Base-by-base conservation (phyloP, 2,329 filamentous ascomycete species). In the Truncatella angustata region DNA sequence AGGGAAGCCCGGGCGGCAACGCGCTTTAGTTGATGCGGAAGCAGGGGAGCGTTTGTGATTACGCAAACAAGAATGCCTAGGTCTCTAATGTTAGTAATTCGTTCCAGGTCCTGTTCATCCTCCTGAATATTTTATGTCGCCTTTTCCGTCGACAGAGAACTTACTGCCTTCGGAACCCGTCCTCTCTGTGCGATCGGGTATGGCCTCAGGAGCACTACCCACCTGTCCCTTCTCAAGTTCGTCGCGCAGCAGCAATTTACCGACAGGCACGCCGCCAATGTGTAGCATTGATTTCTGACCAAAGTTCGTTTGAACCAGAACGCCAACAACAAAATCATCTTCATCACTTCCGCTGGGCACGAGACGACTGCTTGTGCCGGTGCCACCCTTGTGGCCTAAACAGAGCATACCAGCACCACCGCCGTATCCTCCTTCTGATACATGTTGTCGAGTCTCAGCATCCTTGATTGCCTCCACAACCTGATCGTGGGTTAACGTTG, bases 11-110 rank as follows among this genome's bases (percentile, higher is more conserved):
- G 37, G n/a, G 26, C 30, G 18, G 49, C 49, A 20, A 51, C 20
- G 6, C 49, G 49, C 21, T 51, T 44, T 11, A 51, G 40, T 4
- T 51, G 49, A 39, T 51, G 49, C 2, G 49, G 49, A 5, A 51
- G 18, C 14, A 51, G 20, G 45, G 49, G 49, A 10, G 40, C 49
- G 14, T 51, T 37, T 24, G 49, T 51, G 1, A 50, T 36, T 5
- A 50, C 35, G 18, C 47, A 50, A n/a, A 40, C 49, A 20, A 50
- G 10, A 11, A 50, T 50, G 11, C 47, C 35, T 40, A 32, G 5
- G 14, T 32, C 37, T 9, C 2, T 1, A n/a, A n/a, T n/a, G n/a
- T n/a, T n/a, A n/a, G n/a, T n/a, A n/a, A n/a, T n/a, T n/a, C n/a
- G 6, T 36, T 5, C 11, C 24, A 18, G 16, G 16, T 23, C 16